phyloP scores from a whole-genome alignment of 2,329 filamentous ascomycete genomes.

The Didymella pinodella region DNA sequence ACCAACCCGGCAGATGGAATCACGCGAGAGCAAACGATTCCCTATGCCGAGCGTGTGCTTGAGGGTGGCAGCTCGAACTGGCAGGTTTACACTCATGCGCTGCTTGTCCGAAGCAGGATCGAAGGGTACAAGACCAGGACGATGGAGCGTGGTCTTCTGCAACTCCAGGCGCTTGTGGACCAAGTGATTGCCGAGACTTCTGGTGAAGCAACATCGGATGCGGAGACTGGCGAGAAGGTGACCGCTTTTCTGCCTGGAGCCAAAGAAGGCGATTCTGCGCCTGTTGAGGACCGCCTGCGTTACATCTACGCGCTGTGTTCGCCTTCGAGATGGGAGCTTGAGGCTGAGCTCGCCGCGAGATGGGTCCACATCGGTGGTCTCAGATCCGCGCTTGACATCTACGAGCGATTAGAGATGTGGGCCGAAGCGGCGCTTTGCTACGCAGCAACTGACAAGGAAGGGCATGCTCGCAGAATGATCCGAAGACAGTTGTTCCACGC shows the following conservation, averaged over 20 bases:
- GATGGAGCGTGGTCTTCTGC: slow-evolving; percentile 85
- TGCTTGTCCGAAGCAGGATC: slow-evolving; percentile 87
- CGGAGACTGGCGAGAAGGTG: slow-evolving; percentile 55
- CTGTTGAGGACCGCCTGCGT: slow-evolving; percentile 75
- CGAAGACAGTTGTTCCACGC: slow-evolving; percentile 80
- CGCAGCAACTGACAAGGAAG: slow-evolving; percentile 79
- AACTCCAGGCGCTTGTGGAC: slow-evolving; percentile 93
- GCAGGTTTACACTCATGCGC: slow-evolving; percentile 95
- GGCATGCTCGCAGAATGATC: slow-evolving; percentile 79
- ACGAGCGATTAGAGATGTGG: slow-evolving; percentile 92
- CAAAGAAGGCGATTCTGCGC: slow-evolving; percentile 78
- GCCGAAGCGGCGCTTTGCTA: slow-evolving; percentile 92
- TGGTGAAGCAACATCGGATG: slow-evolving; percentile 35
- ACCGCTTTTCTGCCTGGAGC: slow-evolving; percentile 83
- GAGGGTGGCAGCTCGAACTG: slow-evolving; percentile 92
- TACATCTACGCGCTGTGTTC: slow-evolving; percentile 87
- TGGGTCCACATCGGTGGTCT: slow-evolving; percentile 91
- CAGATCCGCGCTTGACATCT: slow-evolving; percentile 91
- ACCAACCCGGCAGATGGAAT: slow-evolving; percentile 83
- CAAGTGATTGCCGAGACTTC: slow-evolving; percentile 90
- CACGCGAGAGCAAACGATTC: slow-evolving; percentile 91
- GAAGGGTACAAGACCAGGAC: slow-evolving; percentile 88
- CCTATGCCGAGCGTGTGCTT: slow-evolving; percentile 87
- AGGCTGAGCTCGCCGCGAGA: slow-evolving; percentile 89
- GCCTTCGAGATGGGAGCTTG: slow-evolving; percentile 90